Percentiles rank a stretch among this genome's conserved stretches.
phyloP scores from a whole-genome alignment of 2,329 filamentous ascomycete genomes.

The Parastagonospora nodorum region DNA sequence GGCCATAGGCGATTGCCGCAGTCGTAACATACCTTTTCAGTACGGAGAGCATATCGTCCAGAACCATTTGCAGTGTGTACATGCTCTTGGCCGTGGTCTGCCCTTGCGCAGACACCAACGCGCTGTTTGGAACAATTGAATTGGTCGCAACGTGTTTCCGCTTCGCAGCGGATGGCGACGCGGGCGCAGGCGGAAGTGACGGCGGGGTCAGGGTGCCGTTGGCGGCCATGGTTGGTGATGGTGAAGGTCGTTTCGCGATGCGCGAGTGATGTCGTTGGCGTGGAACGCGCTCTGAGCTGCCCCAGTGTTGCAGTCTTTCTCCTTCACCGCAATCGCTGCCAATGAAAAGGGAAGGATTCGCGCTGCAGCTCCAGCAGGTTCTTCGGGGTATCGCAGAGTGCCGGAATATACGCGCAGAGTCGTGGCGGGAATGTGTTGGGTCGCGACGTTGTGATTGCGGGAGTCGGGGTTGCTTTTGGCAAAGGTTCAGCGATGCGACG shows the following conservation, averaged over 20 bases:
- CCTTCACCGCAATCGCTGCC: constrained; percentile 18
- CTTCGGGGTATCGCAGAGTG: neutral
- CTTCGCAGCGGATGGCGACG: constrained; percentile 46
- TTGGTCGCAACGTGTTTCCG: constrained; percentile 52
- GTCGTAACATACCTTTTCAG: constrained; percentile 44
- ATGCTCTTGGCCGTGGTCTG: constrained; percentile 19
- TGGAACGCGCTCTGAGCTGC: constrained; percentile 42
- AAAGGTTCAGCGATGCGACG: constrained; percentile 33
- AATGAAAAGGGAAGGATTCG: constrained; percentile 1
- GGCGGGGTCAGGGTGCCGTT: constrained; percentile 45
- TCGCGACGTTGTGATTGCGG: constrained; percentile 21
- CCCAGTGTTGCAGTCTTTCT: constrained; percentile 21
- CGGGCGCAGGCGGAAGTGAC: constrained; percentile 30
- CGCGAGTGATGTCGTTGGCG: constrained; percentile 37
- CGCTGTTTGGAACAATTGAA: constrained; percentile 34
- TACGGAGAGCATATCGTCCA: constrained; percentile 50
- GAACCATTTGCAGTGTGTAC: constrained; percentile 36
- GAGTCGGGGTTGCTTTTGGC: constrained; percentile 23
- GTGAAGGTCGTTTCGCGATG: constrained; percentile 36
- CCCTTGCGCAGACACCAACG: constrained; percentile 26
- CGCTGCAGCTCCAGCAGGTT: neutral
- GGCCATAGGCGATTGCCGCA: neutral
- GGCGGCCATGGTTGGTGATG: constrained; percentile 36
- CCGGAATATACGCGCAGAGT: constrained; percentile 17
- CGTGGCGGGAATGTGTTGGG: constrained; percentile 8